phyloP scores from a whole-genome alignment of 2,329 filamentous ascomycete genomes.

The Lecanosticta acicola region DNA sequence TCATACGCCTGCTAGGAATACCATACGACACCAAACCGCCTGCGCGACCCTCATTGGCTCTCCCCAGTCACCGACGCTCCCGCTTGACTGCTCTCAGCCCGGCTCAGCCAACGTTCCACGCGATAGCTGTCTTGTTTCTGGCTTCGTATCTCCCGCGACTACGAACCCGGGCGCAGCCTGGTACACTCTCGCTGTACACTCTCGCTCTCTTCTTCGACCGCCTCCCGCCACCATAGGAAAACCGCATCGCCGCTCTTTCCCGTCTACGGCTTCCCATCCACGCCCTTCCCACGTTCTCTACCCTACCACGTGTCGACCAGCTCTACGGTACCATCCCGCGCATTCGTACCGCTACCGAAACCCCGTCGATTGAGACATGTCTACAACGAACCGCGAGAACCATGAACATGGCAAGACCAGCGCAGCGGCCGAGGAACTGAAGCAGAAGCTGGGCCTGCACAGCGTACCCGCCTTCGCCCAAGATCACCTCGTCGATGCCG shows the following conservation, averaged over 20 bases:
- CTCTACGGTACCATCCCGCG: background rate
- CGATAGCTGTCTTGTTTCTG: too few relatives aligned
- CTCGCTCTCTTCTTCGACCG: too few relatives aligned
- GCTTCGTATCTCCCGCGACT: too few relatives aligned
- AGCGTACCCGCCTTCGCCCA: conserved; percentile 11
- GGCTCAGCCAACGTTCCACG: too few relatives aligned
- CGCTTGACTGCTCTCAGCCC: too few relatives aligned
- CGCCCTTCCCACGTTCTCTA: background rate
- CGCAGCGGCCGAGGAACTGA: conserved; percentile 2
- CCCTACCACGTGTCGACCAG: background rate
- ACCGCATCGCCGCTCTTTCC: conserved; percentile 4
- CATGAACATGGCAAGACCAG: conserved; percentile 1
- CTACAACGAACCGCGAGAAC: background rate
- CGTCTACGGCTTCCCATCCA: background rate
- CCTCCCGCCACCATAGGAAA: too few relatives aligned
- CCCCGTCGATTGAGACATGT: background rate
- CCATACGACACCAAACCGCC: too few relatives aligned
- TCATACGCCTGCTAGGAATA: too few relatives aligned
- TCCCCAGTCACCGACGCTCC: too few relatives aligned
- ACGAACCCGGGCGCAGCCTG: too few relatives aligned
- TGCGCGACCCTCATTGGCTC: too few relatives aligned
- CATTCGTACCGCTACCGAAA: background rate
- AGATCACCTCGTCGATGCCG: conserved; percentile 5
- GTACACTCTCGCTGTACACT: too few relatives aligned
- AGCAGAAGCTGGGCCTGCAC: conserved; percentile 8